A percentile compares a stretch with the other conserved stretches of the same genome.
phyloP scores from a whole-genome alignment of 2,329 filamentous ascomycete genomes.

The Orbilia quercus region DNA sequence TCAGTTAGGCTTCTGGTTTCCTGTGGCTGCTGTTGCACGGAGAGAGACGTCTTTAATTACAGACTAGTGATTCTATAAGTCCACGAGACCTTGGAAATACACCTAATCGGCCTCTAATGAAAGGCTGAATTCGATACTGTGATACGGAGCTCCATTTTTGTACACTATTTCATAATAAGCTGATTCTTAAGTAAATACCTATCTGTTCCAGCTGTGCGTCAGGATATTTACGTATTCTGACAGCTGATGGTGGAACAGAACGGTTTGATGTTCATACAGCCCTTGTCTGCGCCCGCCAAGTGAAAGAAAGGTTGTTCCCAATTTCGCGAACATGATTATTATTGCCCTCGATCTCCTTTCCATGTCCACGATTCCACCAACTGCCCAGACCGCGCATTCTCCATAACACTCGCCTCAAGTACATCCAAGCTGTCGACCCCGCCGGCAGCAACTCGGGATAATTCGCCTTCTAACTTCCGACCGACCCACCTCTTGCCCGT shows the following conservation, averaged over 20 bases:
- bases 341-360: neutral
- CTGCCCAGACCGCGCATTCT: neutral
- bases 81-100: too few species aligned
- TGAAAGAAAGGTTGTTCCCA: neutral
- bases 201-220: too few species aligned
- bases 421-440: neutral
- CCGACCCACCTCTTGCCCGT: neutral
- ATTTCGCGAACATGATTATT: neutral
- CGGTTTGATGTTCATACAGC: too few species aligned
- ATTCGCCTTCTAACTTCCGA: neutral
- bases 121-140: too few species aligned
- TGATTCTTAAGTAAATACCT: too few species aligned
- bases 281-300: too few species aligned
- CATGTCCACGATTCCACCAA: too few species aligned
- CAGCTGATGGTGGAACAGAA: too few species aligned
- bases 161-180: too few species aligned
- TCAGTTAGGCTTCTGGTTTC: neutral
- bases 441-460: neutral
- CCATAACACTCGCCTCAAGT: conserved; percentile 1
- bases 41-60: conserved; percentile 1
- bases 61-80: neutral
- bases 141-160: too few species aligned
- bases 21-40: neutral
- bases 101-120: too few species aligned
- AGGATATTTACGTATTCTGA: too few species aligned